These are phyloP conservation scores for Pichia phayaonensis DNA, from an alignment of 805 yeast species.

Conservation along the genomic window DNA sequence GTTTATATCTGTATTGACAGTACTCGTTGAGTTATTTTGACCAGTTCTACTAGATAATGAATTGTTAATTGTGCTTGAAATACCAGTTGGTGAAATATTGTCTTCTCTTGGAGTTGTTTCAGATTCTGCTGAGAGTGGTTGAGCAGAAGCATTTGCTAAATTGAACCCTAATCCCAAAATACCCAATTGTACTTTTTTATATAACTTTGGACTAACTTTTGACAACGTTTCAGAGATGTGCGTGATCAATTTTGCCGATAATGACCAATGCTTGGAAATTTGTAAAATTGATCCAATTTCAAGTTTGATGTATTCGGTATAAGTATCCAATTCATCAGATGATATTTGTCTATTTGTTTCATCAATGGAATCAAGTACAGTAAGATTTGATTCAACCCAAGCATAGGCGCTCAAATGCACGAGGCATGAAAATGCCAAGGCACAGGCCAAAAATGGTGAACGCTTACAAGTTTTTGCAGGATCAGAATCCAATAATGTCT, in stretches of 20 bases:
- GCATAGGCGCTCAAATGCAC: slow-evolving; percentile 47
- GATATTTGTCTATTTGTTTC: slow-evolving; percentile 8
- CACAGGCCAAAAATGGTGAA: slow-evolving; percentile 47
- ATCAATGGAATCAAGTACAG: slow-evolving; percentile 10
- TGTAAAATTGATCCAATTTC: slow-evolving; percentile 42
- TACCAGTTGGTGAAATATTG: background rate
- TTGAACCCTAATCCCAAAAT: slow-evolving; percentile 17
- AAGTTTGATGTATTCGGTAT: slow-evolving; percentile 41
- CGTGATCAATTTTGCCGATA: slow-evolving; percentile 38
- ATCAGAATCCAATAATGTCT: slow-evolving; percentile 39
- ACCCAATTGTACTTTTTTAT: slow-evolving; percentile 30
- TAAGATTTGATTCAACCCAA: slow-evolving; percentile 39
- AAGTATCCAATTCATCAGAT: slow-evolving; percentile 34
- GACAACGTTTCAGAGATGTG: slow-evolving; percentile 40
- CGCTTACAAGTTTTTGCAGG: slow-evolving; percentile 36
- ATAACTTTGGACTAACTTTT: slow-evolving; percentile 36
- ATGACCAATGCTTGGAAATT: slow-evolving; percentile 44
- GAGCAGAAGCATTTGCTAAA: slow-evolving; percentile 1
- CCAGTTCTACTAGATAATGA: background rate
- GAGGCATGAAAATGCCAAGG: slow-evolving; percentile 44
- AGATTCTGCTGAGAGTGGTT: background rate
- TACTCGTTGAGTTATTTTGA: background rate
- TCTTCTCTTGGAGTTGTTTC: background rate
- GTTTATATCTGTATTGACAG: background rate
- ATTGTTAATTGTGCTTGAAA: background rate